Base-by-base conservation (phyloP, 768 basidiomycete species). In the Panellus pusillus region DNA sequence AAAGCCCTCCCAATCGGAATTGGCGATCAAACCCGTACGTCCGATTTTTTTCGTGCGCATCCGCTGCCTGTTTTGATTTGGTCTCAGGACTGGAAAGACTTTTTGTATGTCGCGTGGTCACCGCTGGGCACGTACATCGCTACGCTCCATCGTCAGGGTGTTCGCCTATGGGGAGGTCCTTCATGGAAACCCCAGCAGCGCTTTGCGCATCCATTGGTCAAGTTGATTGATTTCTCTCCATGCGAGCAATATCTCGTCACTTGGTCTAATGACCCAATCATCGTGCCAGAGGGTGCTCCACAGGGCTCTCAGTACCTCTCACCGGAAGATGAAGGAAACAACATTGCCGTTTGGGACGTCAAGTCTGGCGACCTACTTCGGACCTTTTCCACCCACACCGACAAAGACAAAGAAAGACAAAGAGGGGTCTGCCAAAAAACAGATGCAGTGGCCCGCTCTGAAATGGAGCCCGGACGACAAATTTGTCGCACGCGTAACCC, bases 391-490 rank as follows among this genome's bases (percentile, higher is more conserved):
- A 79, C 84, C 44, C 72, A 71, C 41, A 72, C 74, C 41, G 86
- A 86, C 58, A n/a, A n/a, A n/a, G 89, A 87, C 24, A 75, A 79
- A 19, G 66, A n/a, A n/a, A n/a, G n/a, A n/a, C n/a, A n/a, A n/a
- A n/a, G n/a, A n/a, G n/a, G n/a, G n/a, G n/a, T n/a, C 74, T 31
- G 72, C 77, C 52, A 91, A 89, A 72, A 92, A 91, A 65, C 89
- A 88, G 66, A 87, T 92, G 82, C 85, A 84, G 61, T 98, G 96
- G 95, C 97, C 97, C 2, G 85, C 87, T 18, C 76, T 99, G 60
- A 98, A 97, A 76, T 99, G 96, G 95, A 95, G 92, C 55, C 83
- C 92, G 1, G 96, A 98, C 70, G 97, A 98, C 72, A 89, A 92
- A 70, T 98, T 83, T 70, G 90, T 94, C 60, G 97, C 88, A 20